phyloP scores from a whole-genome alignment of 73 alveolate genomes.

The Strombidium stylifer region DNA sequence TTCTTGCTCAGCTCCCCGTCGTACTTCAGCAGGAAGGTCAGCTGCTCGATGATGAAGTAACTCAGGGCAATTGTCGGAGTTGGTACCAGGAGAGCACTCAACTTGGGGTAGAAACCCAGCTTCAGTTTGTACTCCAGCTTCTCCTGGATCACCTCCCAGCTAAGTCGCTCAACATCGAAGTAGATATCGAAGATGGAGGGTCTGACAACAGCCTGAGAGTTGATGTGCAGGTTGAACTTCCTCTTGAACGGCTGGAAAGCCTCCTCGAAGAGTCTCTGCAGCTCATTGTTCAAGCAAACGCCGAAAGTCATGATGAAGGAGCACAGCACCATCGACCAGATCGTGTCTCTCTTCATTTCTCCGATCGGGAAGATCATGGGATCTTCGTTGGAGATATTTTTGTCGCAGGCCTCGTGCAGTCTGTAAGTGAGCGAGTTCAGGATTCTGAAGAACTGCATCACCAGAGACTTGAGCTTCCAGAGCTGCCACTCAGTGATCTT shows the following conservation, averaged over 20 bases:
- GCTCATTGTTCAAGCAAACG: slow-evolving; percentile 31
- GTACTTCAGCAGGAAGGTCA: slow-evolving; percentile 12
- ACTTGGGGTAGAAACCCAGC: slow-evolving; percentile 19
- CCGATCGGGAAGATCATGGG: slow-evolving; percentile 10
- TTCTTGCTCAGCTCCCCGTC: slow-evolving; percentile 22
- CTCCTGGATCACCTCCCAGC: slow-evolving; percentile 52
- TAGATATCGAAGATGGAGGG: slow-evolving; percentile 49
- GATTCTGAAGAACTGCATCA: slow-evolving; percentile 28
- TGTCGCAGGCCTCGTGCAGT: slow-evolving; percentile 1
- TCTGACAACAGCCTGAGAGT: slow-evolving; percentile 19
- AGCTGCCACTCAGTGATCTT: neutral
- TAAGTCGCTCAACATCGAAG: slow-evolving; percentile 38
- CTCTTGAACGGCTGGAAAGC: slow-evolving; percentile 34
- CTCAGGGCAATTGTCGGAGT: slow-evolving; percentile 42
- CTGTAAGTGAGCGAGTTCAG: slow-evolving; percentile 15
- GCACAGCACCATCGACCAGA: slow-evolving; percentile 10
- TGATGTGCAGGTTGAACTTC: slow-evolving; percentile 33
- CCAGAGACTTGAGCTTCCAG: slow-evolving; percentile 34
- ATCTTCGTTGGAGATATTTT: slow-evolving; percentile 21
- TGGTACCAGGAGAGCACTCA: slow-evolving; percentile 28
- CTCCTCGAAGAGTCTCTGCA: slow-evolving; percentile 49
- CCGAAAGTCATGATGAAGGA: slow-evolving; percentile 54
- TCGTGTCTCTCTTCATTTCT: slow-evolving; percentile 30
- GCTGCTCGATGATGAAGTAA: slow-evolving; percentile 41
- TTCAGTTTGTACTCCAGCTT: slow-evolving; percentile 43